These are phyloP conservation scores for Pyrus bretschneideri DNA, from an alignment of 306 rosid genomes.

Conservation along the genomic window DNA sequence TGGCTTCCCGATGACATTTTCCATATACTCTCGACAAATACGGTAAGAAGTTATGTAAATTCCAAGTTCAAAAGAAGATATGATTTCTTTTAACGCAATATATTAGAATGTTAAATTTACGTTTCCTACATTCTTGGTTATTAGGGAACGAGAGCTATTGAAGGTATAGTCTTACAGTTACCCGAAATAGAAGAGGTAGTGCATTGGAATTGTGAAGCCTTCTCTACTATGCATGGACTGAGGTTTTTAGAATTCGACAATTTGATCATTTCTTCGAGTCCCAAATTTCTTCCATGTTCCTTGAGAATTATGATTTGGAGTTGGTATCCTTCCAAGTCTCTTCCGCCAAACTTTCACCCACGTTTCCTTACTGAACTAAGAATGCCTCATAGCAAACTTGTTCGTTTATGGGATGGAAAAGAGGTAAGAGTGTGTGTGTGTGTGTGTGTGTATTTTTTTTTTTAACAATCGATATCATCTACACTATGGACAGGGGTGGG, in stretches of 20 bases:
- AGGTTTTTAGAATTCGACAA: neutral
- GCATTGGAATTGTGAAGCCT: neutral
- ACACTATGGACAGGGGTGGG: too few species aligned
- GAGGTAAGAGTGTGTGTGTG: neutral
- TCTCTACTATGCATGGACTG: conserved; percentile 16
- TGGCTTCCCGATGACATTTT: conserved; percentile 6
- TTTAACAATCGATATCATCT: too few species aligned
- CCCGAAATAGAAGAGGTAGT: conserved; percentile 5
- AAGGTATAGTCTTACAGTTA: neutral
- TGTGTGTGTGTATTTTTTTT: too few species aligned
- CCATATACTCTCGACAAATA: conserved; percentile 7
- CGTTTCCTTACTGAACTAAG: neutral
- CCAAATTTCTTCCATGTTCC: conserved; percentile 2
- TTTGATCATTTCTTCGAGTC: neutral
- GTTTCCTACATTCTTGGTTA: neutral
- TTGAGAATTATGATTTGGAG: conserved; percentile 8
- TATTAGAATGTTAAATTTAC: neutral
- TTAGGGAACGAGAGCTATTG: conserved; percentile 3
- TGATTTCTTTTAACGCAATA: neutral
- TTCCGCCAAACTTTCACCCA: neutral
- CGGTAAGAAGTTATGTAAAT: neutral
- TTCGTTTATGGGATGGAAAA: conserved; percentile 7
- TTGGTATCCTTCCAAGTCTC: neutral
- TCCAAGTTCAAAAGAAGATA: neutral
- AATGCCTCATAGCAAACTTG: conserved; percentile 1